Conservation (phyloP, 768 basidiomycete species). For the Serendipita vermifera region DNA sequence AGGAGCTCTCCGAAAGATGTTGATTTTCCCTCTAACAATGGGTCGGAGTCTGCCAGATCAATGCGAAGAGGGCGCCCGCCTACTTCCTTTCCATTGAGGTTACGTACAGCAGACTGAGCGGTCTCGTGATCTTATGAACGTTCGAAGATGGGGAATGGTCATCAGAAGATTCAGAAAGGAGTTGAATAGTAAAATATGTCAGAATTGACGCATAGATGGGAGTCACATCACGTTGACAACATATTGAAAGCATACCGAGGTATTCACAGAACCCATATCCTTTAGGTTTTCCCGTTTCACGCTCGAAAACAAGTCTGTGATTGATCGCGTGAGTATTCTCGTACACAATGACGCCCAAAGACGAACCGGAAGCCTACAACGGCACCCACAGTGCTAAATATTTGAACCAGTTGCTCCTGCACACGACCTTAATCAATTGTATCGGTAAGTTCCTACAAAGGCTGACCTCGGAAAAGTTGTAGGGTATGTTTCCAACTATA, state of each 20-base stretch:
- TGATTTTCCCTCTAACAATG: slow-evolving; percentile 82
- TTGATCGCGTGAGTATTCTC: background rate
- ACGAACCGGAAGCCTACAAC: slow-evolving; percentile 74
- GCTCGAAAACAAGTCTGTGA: slow-evolving; percentile 68
- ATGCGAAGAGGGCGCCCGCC: slow-evolving; percentile 88
- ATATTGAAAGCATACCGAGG: slow-evolving; percentile 49
- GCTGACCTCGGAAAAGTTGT: slow-evolving; percentile 68
- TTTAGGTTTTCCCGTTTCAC: slow-evolving; percentile 88
- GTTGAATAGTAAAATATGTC: background rate
- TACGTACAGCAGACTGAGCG: slow-evolving; percentile 87
- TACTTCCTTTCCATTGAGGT: slow-evolving; percentile 84
- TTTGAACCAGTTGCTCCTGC: slow-evolving; percentile 71
- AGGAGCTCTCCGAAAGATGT: slow-evolving; percentile 72
- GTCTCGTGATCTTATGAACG: slow-evolving; percentile 71
- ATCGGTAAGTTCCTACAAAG: slow-evolving; percentile 10
- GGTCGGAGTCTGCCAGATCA: slow-evolving; percentile 87
- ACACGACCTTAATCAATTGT: slow-evolving; percentile 11
- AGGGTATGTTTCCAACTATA: slow-evolving; percentile 77
- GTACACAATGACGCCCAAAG: background rate
- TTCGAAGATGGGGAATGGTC: slow-evolving; percentile 23
- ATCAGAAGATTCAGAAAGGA: slow-evolving; percentile 15
- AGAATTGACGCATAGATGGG: background rate
- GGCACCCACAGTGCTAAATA: slow-evolving; percentile 79
- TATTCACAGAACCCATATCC: slow-evolving; percentile 94
- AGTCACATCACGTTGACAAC: background rate